Conservation (phyloP, 441 rosid species). For the Gossypium gossypioides region DNA sequence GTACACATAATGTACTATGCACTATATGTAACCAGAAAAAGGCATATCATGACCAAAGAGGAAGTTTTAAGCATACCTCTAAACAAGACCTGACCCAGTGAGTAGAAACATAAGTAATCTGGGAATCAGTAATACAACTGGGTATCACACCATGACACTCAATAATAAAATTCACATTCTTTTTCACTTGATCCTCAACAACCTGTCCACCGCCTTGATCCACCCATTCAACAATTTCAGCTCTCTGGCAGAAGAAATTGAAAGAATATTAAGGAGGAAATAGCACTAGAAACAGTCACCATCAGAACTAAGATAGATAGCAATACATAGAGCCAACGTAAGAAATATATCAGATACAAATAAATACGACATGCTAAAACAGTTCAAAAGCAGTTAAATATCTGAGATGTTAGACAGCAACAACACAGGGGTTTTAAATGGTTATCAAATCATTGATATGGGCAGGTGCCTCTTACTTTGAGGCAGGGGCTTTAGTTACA, state of each 20-base stretch:
- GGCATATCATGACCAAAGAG: neutral
- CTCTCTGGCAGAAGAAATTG: constrained; percentile 41
- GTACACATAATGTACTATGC: neutral
- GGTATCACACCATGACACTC: constrained; percentile 70
- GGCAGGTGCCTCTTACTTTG: neutral
- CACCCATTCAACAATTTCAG: constrained; percentile 80
- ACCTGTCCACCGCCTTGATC: constrained; percentile 83
- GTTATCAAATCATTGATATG: neutral
- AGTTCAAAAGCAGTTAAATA: neutral
- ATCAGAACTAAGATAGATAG: constrained; percentile 3
- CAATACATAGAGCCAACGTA: neutral
- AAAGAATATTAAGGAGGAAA: neutral
- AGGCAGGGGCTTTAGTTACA: neutral
- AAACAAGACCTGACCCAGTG: constrained; percentile 94
- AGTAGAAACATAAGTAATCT: constrained; percentile 63
- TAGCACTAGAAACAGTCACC: neutral
- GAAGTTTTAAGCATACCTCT: constrained; percentile 46
- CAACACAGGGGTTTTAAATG: neutral
- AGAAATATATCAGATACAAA: neutral
- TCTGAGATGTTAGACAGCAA: neutral
- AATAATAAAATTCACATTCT: constrained; percentile 47
- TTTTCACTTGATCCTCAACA: constrained; percentile 31
- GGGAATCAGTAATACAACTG: constrained; percentile 19
- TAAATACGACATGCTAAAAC: neutral
- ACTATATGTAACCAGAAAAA: neutral